Conservation (phyloP, 2,329 filamentous ascomycete genomes). For the Alternaria sp. region DNA sequence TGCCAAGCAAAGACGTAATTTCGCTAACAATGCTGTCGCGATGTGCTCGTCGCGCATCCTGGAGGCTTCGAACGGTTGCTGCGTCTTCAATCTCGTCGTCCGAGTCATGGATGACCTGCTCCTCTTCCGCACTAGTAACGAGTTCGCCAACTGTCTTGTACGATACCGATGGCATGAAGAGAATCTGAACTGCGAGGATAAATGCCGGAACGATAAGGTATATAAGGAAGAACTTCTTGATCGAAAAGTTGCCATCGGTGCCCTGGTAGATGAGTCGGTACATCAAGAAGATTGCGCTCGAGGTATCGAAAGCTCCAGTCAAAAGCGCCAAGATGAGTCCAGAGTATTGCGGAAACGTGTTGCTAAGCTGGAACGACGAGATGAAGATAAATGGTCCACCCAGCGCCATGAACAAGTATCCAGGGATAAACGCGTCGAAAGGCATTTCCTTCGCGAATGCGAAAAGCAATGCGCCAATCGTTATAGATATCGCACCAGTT, state of each 20-base stretch:
- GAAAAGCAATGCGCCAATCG: conserved; percentile 74
- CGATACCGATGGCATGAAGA: conserved; percentile 55
- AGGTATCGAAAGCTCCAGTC: conserved; percentile 60
- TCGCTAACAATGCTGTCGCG: conserved; percentile 71
- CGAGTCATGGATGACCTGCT: conserved; percentile 57
- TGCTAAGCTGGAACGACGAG: conserved; percentile 58
- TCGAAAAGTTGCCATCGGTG: conserved; percentile 50
- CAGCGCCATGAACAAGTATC: conserved; percentile 58
- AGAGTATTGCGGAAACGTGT: conserved; percentile 58
- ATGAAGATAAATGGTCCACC: conserved; percentile 61
- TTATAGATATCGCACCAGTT: conserved; percentile 72
- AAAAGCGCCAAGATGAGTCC: conserved; percentile 58
- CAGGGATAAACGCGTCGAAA: conserved; percentile 70
- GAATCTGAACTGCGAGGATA: conserved; percentile 53
- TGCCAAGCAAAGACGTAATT: conserved; percentile 76
- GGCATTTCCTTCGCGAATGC: conserved; percentile 68
- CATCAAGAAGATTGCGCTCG: conserved; percentile 56
- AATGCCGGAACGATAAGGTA: conserved; percentile 57
- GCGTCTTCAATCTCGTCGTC: conserved; percentile 62
- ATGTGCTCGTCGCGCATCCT: conserved; percentile 63
- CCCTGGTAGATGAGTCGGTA: conserved; percentile 57
- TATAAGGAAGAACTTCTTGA: conserved; percentile 58
- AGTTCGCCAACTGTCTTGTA: conserved; percentile 75
- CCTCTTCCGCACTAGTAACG: conserved; percentile 70
- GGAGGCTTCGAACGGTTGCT: conserved; percentile 54